phyloP scores from a whole-genome alignment of 441 rosid genomes.

The Pelargonium cotyledonis region DNA sequence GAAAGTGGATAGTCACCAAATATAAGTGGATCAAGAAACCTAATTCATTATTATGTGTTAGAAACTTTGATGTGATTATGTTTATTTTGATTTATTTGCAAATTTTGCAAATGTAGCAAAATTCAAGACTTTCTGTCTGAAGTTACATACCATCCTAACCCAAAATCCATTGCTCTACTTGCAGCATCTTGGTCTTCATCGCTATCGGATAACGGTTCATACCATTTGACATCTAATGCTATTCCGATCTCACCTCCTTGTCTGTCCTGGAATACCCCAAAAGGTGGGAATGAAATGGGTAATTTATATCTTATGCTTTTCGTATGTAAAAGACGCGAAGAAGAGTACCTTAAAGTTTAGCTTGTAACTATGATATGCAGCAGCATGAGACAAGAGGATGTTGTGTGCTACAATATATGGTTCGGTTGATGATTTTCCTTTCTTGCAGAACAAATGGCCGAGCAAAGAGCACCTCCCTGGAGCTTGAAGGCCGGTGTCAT shows the following conservation, averaged over 20 bases:
- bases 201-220: constrained; percentile 54
- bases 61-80: not conserved
- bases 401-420: constrained; percentile 65
- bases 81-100: constrained; percentile 11
- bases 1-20: constrained; percentile 54
- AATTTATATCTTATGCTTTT: not conserved
- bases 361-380: constrained; percentile 57
- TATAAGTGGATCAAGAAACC: constrained; percentile 68
- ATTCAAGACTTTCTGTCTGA: not conserved
- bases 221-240: constrained; percentile 76
- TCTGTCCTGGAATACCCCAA: constrained; percentile 34
- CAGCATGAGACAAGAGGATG: constrained; percentile 57
- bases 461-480: constrained; percentile 73
- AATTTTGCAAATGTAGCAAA: not conserved
- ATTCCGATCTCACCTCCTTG: constrained; percentile 75
- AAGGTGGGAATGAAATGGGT: not conserved
- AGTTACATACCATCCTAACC: constrained; percentile 60
- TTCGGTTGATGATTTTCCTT: constrained; percentile 51
- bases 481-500: constrained; percentile 65
- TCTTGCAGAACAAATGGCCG: constrained; percentile 48
- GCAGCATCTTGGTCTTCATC: constrained; percentile 79
- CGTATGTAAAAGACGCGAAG: not conserved
- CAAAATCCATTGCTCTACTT: constrained; percentile 69
- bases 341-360: constrained; percentile 52
- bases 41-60: constrained; percentile 30